Percentiles rank a stretch among this genome's conserved stretches.
Conservation (phyloP, 169 alveolate genomes). For the Cryptosporidium bovis region DNA sequence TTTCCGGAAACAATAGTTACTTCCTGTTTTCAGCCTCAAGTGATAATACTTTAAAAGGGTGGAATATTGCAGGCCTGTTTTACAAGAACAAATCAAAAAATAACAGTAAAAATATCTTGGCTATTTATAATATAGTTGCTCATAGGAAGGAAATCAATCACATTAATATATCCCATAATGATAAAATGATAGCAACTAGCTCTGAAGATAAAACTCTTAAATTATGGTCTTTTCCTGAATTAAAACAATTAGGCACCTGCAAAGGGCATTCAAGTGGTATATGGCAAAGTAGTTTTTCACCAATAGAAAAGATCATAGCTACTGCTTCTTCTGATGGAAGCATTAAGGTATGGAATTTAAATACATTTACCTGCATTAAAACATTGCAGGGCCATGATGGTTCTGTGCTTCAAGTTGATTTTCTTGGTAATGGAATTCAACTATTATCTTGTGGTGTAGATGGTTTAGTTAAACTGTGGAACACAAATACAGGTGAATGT, state of each 20-base stretch:
- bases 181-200: slow-evolving; percentile 82
- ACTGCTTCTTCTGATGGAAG: slow-evolving; percentile 89
- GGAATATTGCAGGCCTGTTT: slow-evolving; percentile 70
- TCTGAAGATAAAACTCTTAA: slow-evolving; percentile 86
- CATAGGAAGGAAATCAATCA: slow-evolving; percentile 64
- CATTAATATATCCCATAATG: slow-evolving; percentile 58
- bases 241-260: slow-evolving; percentile 66
- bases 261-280: slow-evolving; percentile 85
- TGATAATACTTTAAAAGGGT: slow-evolving; percentile 82
- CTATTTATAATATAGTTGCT: slow-evolving; percentile 55
- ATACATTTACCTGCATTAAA: slow-evolving; percentile 81
- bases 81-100: slow-evolving; percentile 35
- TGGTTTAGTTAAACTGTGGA: slow-evolving; percentile 89
- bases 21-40: slow-evolving; percentile 85
- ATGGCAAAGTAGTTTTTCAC: slow-evolving; percentile 84
- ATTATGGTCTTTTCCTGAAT: slow-evolving; percentile 81
- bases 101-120: slow-evolving; percentile 65
- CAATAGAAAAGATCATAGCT: slow-evolving; percentile 82
- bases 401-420: slow-evolving; percentile 83
- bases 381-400: slow-evolving; percentile 90
- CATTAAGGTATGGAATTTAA: slow-evolving; percentile 88
- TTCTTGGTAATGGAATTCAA: slow-evolving; percentile 85
- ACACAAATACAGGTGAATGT: slow-evolving; percentile 85
- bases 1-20: slow-evolving; percentile 78
- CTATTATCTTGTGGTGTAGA: slow-evolving; percentile 86